Conservation (phyloP, 2,329 filamentous ascomycete genomes). For the Xylaria digitata region DNA sequence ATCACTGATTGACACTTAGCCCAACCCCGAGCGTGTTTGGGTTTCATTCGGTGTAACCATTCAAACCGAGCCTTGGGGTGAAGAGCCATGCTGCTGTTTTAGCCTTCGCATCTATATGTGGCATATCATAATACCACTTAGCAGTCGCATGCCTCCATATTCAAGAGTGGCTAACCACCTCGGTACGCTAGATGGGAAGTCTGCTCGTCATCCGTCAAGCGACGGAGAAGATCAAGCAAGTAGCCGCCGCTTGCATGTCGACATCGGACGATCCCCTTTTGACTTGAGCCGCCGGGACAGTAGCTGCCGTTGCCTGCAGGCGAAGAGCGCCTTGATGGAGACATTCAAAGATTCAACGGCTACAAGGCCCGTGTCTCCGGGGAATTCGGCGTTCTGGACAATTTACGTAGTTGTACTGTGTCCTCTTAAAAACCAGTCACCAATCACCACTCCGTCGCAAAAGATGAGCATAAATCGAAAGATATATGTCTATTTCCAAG, state of each 20-base stretch:
- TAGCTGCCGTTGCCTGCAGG: slow-evolving; percentile 35
- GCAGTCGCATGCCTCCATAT: neutral
- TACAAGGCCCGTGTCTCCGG: slow-evolving; percentile 41
- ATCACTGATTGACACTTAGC: neutral
- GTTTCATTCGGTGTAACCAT: neutral
- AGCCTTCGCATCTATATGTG: slow-evolving; percentile 1
- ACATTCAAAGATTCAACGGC: slow-evolving; percentile 35
- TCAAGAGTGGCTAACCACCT: slow-evolving; percentile 7
- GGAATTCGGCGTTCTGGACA: slow-evolving; percentile 26
- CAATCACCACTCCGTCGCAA: neutral
- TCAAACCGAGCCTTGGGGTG: neutral
- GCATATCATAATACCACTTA: neutral
- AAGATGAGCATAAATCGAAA: slow-evolving; percentile 2
- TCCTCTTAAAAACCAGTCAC: slow-evolving; percentile 16
- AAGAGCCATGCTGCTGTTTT: neutral
- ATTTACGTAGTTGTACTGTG: slow-evolving; percentile 14
- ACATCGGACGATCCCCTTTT: slow-evolving; percentile 20
- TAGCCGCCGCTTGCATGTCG: slow-evolving; percentile 18
- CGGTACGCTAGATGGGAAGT: slow-evolving; percentile 3
- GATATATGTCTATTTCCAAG: slow-evolving; percentile 2
- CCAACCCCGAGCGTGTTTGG: neutral
- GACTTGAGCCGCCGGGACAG: slow-evolving; percentile 35
- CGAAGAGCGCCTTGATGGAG: slow-evolving; percentile 30
- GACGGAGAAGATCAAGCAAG: slow-evolving; percentile 9
- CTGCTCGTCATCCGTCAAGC: slow-evolving; percentile 10